Percentiles rank a stretch among this genome's conserved stretches.
Evolutionary conservation across 768 basidiomycete species (phyloP).

Genomic region (Grammothele lineata): DNA sequence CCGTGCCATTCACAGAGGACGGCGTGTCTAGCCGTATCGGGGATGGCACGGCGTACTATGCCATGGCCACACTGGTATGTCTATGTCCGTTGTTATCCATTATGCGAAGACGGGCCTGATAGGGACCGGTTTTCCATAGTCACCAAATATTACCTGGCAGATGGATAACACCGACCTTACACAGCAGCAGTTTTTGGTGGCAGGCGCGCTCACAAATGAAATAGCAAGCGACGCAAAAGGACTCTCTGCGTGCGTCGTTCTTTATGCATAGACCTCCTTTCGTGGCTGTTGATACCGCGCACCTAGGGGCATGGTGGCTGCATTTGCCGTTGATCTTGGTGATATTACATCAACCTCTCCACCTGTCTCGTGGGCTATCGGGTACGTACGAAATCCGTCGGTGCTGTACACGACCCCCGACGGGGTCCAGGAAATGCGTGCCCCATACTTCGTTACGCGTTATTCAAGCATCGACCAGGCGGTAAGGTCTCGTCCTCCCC

Average conservation of each 20-base stretch:
- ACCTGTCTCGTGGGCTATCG: constrained; percentile 23
- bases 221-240: too few relatives aligned
- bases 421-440: constrained; percentile 7
- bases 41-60: neutral
- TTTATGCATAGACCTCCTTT: too few relatives aligned
- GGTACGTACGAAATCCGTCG: constrained; percentile 21
- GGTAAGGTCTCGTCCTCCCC: neutral
- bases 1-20: neutral
- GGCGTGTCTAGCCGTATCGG: neutral
- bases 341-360: constrained; percentile 9
- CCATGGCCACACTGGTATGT: neutral
- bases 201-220: too few relatives aligned
- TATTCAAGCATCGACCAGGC: neutral
- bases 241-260: too few relatives aligned
- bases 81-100: too few relatives aligned
- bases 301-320: constrained; percentile 15
- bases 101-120: too few relatives aligned
- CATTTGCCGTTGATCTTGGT: constrained; percentile 22
- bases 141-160: too few relatives aligned
- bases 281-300: too few relatives aligned
- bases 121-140: too few relatives aligned
- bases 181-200: too few relatives aligned
- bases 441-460: constrained; percentile 8
- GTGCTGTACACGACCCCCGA: constrained; percentile 15
- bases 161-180: too few relatives aligned